phyloP scores from a whole-genome alignment of 257 asterid genomes.

The Nicotiana sylvestris region DNA sequence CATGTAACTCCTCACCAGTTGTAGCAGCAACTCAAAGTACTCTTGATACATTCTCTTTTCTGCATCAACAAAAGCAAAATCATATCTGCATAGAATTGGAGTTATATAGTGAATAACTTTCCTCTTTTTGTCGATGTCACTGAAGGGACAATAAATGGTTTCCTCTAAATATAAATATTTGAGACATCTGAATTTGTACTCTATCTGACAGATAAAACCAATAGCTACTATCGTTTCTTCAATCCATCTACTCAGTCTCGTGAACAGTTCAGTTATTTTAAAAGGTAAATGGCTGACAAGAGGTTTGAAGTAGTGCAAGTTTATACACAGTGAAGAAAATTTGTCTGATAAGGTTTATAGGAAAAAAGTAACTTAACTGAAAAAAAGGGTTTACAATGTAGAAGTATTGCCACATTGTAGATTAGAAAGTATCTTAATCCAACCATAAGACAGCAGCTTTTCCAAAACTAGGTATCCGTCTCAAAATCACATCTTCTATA shows the following conservation, averaged over 20 bases:
- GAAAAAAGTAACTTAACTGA: not conserved
- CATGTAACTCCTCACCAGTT: conserved; percentile 56
- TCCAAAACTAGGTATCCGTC: not conserved
- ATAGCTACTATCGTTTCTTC: not conserved
- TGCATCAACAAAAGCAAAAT: conserved; percentile 92
- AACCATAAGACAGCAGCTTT: not conserved
- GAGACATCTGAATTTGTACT: not conserved
- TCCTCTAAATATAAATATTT: not conserved
- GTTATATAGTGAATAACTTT: conserved; percentile 7
- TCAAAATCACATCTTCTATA: not conserved
- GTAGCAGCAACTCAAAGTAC: conserved; percentile 79
- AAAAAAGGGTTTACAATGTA: not conserved
- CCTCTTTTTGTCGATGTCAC: not conserved
- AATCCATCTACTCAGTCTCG: not conserved
- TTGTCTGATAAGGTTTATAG: not conserved
- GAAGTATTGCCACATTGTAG: not conserved
- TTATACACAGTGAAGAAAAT: not conserved
- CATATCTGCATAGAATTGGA: conserved; percentile 52
- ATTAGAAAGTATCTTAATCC: not conserved
- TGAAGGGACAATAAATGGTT: not conserved
- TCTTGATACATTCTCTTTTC: conserved; percentile 90
- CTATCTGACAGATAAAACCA: not conserved
- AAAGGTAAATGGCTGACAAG: not conserved
- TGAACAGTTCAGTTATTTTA: not conserved
- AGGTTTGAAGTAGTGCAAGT: not conserved